A percentile compares a stretch with the other conserved stretches of the same genome.
Conservation (phyloP, 345 rosid species). For the Gynandropsis gynandra region DNA sequence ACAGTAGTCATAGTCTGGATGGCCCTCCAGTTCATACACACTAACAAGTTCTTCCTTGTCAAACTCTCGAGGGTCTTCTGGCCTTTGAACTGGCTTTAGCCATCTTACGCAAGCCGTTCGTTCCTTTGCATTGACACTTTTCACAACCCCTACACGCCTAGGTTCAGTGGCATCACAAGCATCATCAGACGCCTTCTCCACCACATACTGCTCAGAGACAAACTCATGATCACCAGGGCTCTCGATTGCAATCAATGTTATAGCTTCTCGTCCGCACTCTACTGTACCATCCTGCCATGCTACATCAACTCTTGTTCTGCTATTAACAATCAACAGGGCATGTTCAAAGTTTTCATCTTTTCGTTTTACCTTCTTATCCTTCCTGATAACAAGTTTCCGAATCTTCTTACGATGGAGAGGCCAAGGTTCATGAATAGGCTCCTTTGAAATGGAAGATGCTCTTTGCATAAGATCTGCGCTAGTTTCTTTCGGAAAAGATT, state of each 20-base stretch:
- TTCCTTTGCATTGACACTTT: slow-evolving; percentile 88
- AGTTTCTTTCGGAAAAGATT: slow-evolving; percentile 30
- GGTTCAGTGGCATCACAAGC: slow-evolving; percentile 52
- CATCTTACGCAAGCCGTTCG: slow-evolving; percentile 82
- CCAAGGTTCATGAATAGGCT: slow-evolving; percentile 67
- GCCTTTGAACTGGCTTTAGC: slow-evolving; percentile 63
- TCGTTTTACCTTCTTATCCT: slow-evolving; percentile 69
- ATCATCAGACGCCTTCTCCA: slow-evolving; percentile 80
- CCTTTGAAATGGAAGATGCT: slow-evolving; percentile 49
- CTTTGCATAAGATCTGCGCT: slow-evolving; percentile 25
- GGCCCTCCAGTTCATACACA: slow-evolving; percentile 89
- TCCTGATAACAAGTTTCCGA: slow-evolving; percentile 72
- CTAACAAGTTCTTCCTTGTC: slow-evolving; percentile 84
- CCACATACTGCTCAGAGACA: slow-evolving; percentile 83
- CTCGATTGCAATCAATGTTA: slow-evolving; percentile 73
- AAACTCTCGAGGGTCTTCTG: slow-evolving; percentile 85
- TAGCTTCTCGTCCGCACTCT: slow-evolving; percentile 48
- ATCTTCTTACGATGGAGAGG: slow-evolving; percentile 87
- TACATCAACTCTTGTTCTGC: slow-evolving; percentile 67
- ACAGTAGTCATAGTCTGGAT: slow-evolving; percentile 96
- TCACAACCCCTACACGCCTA: slow-evolving; percentile 75
- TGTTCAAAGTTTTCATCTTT: slow-evolving; percentile 86
- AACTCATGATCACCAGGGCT: slow-evolving; percentile 99
- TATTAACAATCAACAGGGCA: slow-evolving; percentile 65
- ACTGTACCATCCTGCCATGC: slow-evolving; percentile 85